A percentile compares a stretch with the other conserved stretches of the same genome.
Conservation (phyloP, 306 rosid genomes). For the Echinosophora koreensis region DNA sequence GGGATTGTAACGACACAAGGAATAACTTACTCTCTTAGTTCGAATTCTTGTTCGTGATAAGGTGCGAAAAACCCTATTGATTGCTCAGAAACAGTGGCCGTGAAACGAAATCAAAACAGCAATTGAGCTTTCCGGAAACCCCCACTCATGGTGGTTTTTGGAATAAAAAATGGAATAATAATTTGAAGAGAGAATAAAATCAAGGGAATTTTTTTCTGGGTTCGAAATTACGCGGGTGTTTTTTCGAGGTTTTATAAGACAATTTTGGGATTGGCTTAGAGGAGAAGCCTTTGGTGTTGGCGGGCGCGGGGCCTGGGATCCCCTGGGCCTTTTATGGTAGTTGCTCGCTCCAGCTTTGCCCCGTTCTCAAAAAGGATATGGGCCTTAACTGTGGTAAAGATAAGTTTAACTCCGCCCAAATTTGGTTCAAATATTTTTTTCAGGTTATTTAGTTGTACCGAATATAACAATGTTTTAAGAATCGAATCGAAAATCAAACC, state of each 20-base stretch:
- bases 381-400: no score
- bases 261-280: constrained; percentile 2
- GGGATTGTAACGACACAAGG: background rate
- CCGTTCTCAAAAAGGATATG: no score
- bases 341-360: background rate
- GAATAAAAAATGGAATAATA: background rate
- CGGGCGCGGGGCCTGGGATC: background rate
- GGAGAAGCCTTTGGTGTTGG: constrained; percentile 19
- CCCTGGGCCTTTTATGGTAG: background rate
- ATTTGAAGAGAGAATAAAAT: background rate
- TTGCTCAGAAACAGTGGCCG: background rate
- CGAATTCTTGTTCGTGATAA: background rate
- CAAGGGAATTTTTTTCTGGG: background rate
- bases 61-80: background rate
- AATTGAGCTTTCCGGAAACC: background rate
- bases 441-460: no score
- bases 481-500: no score
- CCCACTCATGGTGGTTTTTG: constrained; percentile 27
- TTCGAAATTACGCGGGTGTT: constrained; percentile 18
- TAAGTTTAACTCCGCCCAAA: no score
- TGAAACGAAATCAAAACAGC: background rate
- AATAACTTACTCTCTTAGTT: background rate
- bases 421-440: no score
- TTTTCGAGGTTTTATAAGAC: no score
- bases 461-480: no score